Conservation (phyloP, 208 protist genomes). For the Endotrypanum monterogeii region DNA sequence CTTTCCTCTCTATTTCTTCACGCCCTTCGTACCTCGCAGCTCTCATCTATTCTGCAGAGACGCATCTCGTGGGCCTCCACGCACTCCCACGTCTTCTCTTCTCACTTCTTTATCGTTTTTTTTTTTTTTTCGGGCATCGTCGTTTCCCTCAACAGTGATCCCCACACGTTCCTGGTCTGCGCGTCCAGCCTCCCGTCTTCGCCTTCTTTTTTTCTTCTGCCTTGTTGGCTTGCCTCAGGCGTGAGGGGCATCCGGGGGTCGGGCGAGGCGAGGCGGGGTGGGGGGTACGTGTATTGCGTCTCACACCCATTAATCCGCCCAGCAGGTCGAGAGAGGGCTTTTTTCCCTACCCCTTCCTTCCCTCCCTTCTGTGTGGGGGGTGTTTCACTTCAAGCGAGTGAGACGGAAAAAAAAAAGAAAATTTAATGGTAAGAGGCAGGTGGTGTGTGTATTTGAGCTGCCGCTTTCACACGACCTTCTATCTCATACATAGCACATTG, state of each 20-base stretch:
- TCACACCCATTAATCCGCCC: too few relatives aligned
- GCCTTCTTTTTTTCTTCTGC: neutral
- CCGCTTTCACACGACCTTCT: neutral
- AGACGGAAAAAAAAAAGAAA: neutral
- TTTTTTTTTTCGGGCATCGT: too few relatives aligned
- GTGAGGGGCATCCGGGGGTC: neutral
- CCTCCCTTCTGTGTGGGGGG: neutral
- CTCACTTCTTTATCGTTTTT: neutral
- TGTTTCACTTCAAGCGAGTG: neutral
- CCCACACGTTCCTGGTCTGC: too few relatives aligned
- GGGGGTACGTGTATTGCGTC: neutral
- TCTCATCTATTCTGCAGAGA: neutral
- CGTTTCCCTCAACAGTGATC: too few relatives aligned
- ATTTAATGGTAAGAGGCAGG: too few relatives aligned
- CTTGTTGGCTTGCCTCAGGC: neutral
- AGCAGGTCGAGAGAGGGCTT: neutral
- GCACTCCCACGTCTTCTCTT: neutral
- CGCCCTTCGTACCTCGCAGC: too few relatives aligned
- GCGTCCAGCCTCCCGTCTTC: neutral
- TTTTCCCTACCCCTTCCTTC: neutral
- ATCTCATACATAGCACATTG: neutral
- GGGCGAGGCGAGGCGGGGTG: neutral
- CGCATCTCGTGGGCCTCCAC: neutral
- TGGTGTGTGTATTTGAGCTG: too few relatives aligned
- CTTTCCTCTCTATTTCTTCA: too few relatives aligned